Base-by-base conservation (phyloP, 164 flowering plant species). In the Vitis rupestris region DNA sequence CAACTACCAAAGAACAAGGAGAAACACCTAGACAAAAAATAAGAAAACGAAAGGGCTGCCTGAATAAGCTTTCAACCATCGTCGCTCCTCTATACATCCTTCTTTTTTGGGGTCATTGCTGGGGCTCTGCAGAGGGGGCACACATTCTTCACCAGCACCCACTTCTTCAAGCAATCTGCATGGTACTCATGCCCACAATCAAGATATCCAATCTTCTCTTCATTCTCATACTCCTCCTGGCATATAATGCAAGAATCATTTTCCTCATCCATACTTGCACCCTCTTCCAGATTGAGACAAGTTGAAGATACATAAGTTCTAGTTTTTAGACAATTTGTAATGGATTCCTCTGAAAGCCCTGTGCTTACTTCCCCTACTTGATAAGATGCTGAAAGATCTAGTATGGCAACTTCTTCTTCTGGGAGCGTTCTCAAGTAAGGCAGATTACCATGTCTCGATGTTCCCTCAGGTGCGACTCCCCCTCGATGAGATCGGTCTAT, bases 141-240 rank as follows among this genome's bases (percentile, higher is more conserved):
- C 2, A 82, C 82, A 56, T 93, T 95, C 84, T 91, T 95, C 76
- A 88, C 65, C 31, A 73, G 70, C 78, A 95, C 67, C 99, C 99
- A 95, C 68, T 88, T 82, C 74, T 75, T 86, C 73, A 95, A 74
- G 85, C 98, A 95, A 13, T 78, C 85, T 5, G 76, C 88, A 74
- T 93, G 98, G 68, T 90, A 95, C 27, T 95, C 92, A 52, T 93
- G 98, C 29, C 93, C 91, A 64, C 99, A 95, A 14, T 85, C 84
- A 9, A 95, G 87, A 19, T 50, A 79, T 59, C 92, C 97, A 50
- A 91, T 68, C 64, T 58, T 71, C 50, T 88, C 94, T 19, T 71
- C 57, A 67, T 79, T 72, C 72, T 78, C 78, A 65, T 79, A 90
- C 6, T 89, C 87, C 62, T 76, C 87, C 97, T 86, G 97, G 75